These are phyloP conservation scores for Cucurbita pepo DNA, from an alignment of 306 rosid genomes.

Conservation along the genomic window DNA sequence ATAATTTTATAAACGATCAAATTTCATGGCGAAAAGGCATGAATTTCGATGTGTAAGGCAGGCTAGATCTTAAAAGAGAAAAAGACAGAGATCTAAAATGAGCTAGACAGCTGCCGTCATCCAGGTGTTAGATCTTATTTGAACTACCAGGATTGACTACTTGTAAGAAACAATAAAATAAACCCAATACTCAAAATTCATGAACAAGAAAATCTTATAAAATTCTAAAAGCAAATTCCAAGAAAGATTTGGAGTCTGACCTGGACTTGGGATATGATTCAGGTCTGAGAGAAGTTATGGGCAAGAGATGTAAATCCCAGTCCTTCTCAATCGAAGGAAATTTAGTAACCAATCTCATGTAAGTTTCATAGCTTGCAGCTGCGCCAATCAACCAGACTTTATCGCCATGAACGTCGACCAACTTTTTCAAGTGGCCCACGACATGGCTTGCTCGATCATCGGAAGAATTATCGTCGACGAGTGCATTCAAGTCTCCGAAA, in stretches of 20 bases:
- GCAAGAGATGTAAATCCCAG: conserved; percentile 79
- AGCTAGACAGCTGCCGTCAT: neutral
- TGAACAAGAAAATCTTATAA: neutral
- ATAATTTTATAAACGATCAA: neutral
- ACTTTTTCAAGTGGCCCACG: conserved; percentile 29
- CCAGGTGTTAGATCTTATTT: neutral
- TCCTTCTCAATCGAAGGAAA: conserved; percentile 72
- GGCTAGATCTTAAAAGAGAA: neutral
- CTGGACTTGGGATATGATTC: conserved; percentile 65
- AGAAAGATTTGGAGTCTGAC: conserved; percentile 14
- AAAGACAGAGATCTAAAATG: neutral
- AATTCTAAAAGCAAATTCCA: neutral
- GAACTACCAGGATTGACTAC: neutral
- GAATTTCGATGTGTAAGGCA: neutral
- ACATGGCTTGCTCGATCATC: conserved; percentile 20
- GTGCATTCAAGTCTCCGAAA: conserved; percentile 61
- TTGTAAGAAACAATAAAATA: neutral
- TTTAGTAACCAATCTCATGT: conserved; percentile 47
- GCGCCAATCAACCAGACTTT: conserved; percentile 68
- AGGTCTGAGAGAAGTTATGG: conserved; percentile 59
- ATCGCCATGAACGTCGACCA: conserved; percentile 34
- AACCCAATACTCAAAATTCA: neutral
- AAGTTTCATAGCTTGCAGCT: conserved; percentile 57
- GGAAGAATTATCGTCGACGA: conserved; percentile 19
- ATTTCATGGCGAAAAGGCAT: neutral